A percentile compares a stretch with the other conserved stretches of the same genome.
Evolutionary conservation across 495 filamentous ascomycete species (phyloP).

Genomic region (Aspergillus bertholletiae): DNA sequence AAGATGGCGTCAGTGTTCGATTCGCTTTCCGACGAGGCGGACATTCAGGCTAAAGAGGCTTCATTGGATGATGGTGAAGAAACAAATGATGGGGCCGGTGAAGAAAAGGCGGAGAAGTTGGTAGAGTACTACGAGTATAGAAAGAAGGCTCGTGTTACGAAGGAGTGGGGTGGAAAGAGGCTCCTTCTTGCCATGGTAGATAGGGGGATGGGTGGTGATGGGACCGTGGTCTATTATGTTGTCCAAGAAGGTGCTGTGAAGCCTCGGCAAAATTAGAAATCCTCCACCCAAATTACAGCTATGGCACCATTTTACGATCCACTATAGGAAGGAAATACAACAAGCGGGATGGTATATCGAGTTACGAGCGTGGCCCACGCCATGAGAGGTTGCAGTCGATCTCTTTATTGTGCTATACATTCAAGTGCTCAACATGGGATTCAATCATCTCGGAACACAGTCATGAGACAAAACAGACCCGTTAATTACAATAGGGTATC

Average conservation of each 20-base stretch:
- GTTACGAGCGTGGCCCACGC: background rate
- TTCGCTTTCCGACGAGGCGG: constrained; percentile 45
- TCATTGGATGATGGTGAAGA: constrained; percentile 19
- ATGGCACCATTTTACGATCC: background rate
- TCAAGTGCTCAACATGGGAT: background rate
- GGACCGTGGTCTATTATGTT: constrained; percentile 92
- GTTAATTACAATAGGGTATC: constrained; percentile 32
- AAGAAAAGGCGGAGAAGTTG: constrained; percentile 29
- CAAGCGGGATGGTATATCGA: background rate
- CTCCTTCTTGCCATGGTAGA: constrained; percentile 78
- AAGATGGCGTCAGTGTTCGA: constrained; percentile 81
- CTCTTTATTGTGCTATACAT: background rate
- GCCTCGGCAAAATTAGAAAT: constrained; percentile 79
- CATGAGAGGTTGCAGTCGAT: background rate
- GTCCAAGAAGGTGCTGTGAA: constrained; percentile 95
- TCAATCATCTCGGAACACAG: background rate
- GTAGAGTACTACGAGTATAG: constrained; percentile 37
- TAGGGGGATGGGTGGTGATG: constrained; percentile 62
- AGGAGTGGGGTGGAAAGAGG: constrained; percentile 58
- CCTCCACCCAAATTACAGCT: background rate
- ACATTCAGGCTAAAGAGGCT: constrained; percentile 6
- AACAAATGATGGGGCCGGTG: constrained; percentile 8
- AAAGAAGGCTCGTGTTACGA: constrained; percentile 24
- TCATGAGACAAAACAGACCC: background rate
- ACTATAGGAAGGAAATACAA: background rate